A percentile compares a stretch with the other conserved stretches of the same genome.
These are phyloP conservation scores for Neurospora sp. DNA, from an alignment of 2,329 filamentous ascomycete genomes.

Conservation along the genomic window DNA sequence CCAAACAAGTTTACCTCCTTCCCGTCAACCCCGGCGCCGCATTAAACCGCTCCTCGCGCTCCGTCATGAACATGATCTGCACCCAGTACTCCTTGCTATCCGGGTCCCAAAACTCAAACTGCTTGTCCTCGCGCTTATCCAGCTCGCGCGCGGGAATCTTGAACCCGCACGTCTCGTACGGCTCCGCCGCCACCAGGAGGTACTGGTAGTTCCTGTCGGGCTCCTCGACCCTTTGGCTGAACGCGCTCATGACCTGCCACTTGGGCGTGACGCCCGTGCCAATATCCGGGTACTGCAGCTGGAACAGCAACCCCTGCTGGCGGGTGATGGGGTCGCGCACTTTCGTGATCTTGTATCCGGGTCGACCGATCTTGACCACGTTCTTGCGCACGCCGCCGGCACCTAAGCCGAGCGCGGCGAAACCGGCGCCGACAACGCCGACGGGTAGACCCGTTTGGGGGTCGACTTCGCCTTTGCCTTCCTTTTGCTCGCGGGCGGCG, in stretches of 20 bases:
- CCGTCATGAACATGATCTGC: conserved; percentile 96
- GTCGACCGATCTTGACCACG: conserved; percentile 86
- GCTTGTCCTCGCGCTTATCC: conserved; percentile 76
- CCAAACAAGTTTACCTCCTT: conserved; percentile 26
- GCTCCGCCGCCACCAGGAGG: conserved; percentile 86
- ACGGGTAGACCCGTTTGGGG: conserved; percentile 61
- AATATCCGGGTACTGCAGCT: conserved; percentile 92
- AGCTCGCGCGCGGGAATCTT: conserved; percentile 92
- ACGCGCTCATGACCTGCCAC: conserved; percentile 95
- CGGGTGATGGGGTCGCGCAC: conserved; percentile 78
- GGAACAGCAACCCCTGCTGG: conserved; percentile 88
- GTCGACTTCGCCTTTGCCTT: conserved; percentile 64
- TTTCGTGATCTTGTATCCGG: conserved; percentile 97
- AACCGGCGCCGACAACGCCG: conserved; percentile 66
- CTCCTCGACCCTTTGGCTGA: conserved; percentile 90
- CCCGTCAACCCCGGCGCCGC: conserved; percentile 52
- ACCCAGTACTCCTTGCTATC: conserved; percentile 97
- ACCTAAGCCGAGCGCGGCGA: conserved; percentile 44
- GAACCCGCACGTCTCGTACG: conserved; percentile 95
- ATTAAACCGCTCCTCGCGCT: conserved; percentile 83
- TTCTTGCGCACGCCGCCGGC: conserved; percentile 59
- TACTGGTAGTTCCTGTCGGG: conserved; percentile 94
- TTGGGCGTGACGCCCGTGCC: conserved; percentile 64
- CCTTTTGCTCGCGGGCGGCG: conserved; percentile 89
- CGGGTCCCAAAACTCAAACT: conserved; percentile 92